Base-by-base conservation (phyloP, 805 yeast genomes). In the Candida maesae region DNA sequence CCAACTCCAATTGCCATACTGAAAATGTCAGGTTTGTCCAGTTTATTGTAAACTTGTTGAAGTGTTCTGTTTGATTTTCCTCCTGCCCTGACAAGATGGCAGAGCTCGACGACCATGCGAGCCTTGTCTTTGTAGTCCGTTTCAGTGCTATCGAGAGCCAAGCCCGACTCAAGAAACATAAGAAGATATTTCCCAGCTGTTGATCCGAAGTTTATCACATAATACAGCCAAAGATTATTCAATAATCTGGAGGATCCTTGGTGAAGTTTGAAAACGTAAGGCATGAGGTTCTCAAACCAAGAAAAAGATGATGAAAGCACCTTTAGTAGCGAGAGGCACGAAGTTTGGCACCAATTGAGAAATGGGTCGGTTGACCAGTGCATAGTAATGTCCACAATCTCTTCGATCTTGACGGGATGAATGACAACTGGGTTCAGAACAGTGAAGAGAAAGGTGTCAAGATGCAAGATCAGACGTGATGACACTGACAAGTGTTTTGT, bases 1-100 rank as follows among this genome's bases (percentile, higher is more conserved):
- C 53, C 60, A 16, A 53, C 44, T 2, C 28, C 17, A 4, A 47
- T 26, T 0, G 71, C 64, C 5, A 51, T 39, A 23, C 61, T 38
- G 5, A 60, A 23, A 31, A 63, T 34, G 7, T 44, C 46, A 3
- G 59, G 31, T 6, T 63, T 19, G 6, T 52, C 41, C 11, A 42
- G 9, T 24, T 42, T 45, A 5, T 39, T 37, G 19, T 36, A 41
- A 10, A 39, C 25, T 9, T 21, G 15, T 6, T 10, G 19, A 28
- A 43, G 34, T 18, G 34, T 20, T 17, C 25, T 33, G 15, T 36
- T 19, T 14, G 15, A 9, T 10, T 21, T 34, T 2, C 46, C 38
- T 7, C 63, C 63, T 4, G 54, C 42, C 32, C 66, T 46, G 1
- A 66, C 21, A 32, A 63, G 36, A 5, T 48, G 51, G n/a, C 64